Evolutionary conservation across 306 rosid species (phyloP).

Genomic region (Begonia loranthoides): DNA sequence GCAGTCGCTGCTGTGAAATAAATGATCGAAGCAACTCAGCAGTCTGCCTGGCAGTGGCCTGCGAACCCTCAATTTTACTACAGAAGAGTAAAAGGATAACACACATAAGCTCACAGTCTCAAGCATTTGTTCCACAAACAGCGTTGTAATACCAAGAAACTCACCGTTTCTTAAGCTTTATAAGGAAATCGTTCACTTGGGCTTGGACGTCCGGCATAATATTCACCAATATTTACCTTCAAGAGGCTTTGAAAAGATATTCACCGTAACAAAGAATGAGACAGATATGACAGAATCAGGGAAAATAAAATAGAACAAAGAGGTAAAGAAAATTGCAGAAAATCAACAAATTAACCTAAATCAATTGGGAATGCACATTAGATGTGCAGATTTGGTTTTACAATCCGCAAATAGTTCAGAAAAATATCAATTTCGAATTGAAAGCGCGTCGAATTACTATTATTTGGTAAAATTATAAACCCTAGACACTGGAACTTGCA

Average conservation of each 20-base stretch:
- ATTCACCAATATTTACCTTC: constrained; percentile 25
- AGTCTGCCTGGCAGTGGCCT: constrained; percentile 69
- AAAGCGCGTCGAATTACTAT: no score
- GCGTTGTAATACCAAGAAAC: constrained; percentile 4
- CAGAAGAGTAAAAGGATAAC: constrained; percentile 1
- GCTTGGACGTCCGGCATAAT: constrained; percentile 82
- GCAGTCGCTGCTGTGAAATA: constrained; percentile 74
- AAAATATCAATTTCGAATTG: no score
- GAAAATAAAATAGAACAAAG: no score
- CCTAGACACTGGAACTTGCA: no score
- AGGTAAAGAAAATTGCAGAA: no score
- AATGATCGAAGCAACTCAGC: constrained; percentile 77
- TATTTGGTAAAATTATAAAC: no score
- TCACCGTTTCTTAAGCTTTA: constrained; percentile 71
- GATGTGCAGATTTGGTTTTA: no score
- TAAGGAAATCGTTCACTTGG: constrained; percentile 61
- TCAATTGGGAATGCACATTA: no score
- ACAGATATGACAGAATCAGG: no score
- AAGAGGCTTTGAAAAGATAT: neutral
- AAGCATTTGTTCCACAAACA: neutral
- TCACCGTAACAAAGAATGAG: no score
- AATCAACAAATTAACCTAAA: no score
- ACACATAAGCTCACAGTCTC: neutral
- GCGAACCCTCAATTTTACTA: constrained; percentile 95
- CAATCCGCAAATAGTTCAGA: no score